Evolutionary conservation across 495 filamentous ascomycete species (phyloP).

Genomic region (Pyrenopolyporus hunteri): DNA sequence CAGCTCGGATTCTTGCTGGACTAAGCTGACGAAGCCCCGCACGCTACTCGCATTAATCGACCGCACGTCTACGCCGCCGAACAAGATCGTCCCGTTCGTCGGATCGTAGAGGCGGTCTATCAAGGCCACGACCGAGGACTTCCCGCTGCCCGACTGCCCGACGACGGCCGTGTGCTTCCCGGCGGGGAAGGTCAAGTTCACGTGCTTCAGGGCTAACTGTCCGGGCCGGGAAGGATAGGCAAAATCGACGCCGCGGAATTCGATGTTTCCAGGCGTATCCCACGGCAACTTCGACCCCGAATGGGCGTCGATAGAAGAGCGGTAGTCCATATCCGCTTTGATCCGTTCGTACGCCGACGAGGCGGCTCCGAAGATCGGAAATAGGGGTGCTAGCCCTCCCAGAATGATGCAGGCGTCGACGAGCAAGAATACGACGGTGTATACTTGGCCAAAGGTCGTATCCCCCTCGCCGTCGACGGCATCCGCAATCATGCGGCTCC

Average conservation of each 20-base stretch:
- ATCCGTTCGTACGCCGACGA: slow-evolving; percentile 60
- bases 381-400: slow-evolving; percentile 65
- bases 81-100: slow-evolving; percentile 44
- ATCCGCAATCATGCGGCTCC: slow-evolving; percentile 57
- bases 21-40: slow-evolving; percentile 61
- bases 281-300: slow-evolving; percentile 45
- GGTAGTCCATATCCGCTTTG: slow-evolving; percentile 55
- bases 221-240: slow-evolving; percentile 62
- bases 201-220: slow-evolving; percentile 51
- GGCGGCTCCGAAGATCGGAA: slow-evolving; percentile 62
- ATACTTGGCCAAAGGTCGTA: slow-evolving; percentile 60
- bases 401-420: slow-evolving; percentile 66
- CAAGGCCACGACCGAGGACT: slow-evolving; percentile 66
- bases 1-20: slow-evolving; percentile 69
- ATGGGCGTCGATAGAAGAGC: slow-evolving; percentile 52
- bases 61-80: slow-evolving; percentile 58
- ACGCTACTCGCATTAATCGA: slow-evolving; percentile 60
- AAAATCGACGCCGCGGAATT: slow-evolving; percentile 61
- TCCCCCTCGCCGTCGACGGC: slow-evolving; percentile 45
- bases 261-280: slow-evolving; percentile 48
- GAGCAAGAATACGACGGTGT: slow-evolving; percentile 67
- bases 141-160: slow-evolving; percentile 71
- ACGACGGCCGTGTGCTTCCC: slow-evolving; percentile 68
- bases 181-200: slow-evolving; percentile 55
- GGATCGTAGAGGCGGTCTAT: slow-evolving; percentile 58